Evolutionary conservation across 2,329 filamentous ascomycete genomes (phyloP).

Genomic region (Fusarium sp.): DNA sequence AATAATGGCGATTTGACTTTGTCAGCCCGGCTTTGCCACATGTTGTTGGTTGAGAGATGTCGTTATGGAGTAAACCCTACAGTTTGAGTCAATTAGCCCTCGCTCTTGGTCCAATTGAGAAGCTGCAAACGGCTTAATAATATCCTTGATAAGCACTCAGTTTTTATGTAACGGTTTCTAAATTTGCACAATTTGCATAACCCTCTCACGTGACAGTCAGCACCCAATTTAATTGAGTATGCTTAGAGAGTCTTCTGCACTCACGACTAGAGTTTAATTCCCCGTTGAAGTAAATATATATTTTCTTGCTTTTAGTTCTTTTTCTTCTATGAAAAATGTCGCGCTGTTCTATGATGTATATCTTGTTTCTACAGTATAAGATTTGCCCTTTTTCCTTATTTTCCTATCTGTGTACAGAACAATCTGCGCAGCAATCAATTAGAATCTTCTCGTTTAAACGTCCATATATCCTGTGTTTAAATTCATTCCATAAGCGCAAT

Average conservation of each 20-base stretch:
- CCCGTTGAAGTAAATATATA: fast-evolving
- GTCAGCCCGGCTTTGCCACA: neutral
- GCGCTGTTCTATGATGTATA: fast-evolving
- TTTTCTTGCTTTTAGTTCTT: fast-evolving
- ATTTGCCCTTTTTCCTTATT: fast-evolving
- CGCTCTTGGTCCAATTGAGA: neutral
- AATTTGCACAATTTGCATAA: neutral
- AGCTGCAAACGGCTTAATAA: neutral
- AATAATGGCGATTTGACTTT: neutral
- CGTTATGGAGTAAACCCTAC: neutral
- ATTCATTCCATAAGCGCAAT: fast-evolving
- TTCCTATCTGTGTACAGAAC: fast-evolving
- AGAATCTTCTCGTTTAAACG: fast-evolving
- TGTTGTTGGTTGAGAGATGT: neutral
- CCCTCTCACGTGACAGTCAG: fast-evolving
- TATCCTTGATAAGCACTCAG: neutral
- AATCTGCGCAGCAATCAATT: fast-evolving
- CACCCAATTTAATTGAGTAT: neutral
- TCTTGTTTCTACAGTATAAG: fast-evolving
- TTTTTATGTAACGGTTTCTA: neutral
- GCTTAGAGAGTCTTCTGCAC: fast-evolving
- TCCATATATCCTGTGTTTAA: fast-evolving
- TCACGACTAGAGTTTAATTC: neutral
- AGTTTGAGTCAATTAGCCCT: neutral
- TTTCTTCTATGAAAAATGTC: fast-evolving